phyloP scores from a whole-genome alignment of 164 flowering plant species.

The Macadamia tetraphylla region DNA sequence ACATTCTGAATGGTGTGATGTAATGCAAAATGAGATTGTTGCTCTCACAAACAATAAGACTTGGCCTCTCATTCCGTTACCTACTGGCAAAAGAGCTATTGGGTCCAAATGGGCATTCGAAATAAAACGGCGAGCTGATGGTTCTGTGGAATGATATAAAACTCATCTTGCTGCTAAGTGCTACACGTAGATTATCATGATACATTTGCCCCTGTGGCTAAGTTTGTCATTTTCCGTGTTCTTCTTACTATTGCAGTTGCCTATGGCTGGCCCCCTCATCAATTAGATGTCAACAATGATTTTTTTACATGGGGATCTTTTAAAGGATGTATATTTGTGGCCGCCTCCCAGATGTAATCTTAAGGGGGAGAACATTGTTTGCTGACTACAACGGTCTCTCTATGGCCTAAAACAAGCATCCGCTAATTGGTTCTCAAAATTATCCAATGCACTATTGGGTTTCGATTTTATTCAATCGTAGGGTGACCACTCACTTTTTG shows the following conservation, averaged over 20 bases:
- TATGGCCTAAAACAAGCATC: slow-evolving; percentile 5
- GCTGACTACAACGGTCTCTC: background rate
- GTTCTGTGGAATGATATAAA: background rate
- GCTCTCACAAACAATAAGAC: background rate
- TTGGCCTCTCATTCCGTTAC: background rate
- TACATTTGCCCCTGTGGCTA: too few species aligned
- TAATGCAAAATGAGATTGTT: background rate
- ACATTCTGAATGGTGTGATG: background rate
- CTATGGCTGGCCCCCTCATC: background rate
- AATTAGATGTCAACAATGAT: slow-evolving; percentile 3
- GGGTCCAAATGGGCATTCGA: background rate
- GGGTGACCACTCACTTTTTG: slow-evolving; percentile 2
- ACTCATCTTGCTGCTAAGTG: background rate
- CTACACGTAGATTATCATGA: background rate
- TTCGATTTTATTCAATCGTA: slow-evolving; percentile 2
- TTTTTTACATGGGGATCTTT: slow-evolving; percentile 1
- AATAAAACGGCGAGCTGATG: background rate
- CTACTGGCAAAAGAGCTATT: background rate
- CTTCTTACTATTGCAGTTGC: background rate
- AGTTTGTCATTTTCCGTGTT: background rate
- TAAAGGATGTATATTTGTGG: background rate
- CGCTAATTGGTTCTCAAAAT: background rate
- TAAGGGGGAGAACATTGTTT: slow-evolving; percentile 3
- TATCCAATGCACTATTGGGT: background rate
- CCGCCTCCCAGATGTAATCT: background rate